These are phyloP conservation scores for Furcasterigmium furcatum DNA, from an alignment of 2,329 filamentous ascomycete genomes.

Conservation along the genomic window DNA sequence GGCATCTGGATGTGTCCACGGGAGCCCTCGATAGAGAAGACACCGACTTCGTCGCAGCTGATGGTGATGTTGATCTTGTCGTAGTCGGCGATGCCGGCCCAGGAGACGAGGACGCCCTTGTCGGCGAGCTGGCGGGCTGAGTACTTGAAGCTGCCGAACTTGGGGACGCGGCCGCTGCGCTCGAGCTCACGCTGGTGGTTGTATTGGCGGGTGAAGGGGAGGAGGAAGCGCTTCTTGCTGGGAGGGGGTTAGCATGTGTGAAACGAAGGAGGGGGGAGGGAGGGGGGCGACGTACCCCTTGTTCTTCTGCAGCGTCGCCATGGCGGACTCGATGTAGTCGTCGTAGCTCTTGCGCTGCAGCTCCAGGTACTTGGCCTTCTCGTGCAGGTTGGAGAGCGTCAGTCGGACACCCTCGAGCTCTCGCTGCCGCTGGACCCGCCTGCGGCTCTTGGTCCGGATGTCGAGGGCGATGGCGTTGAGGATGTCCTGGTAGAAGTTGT, in stretches of 20 bases:
- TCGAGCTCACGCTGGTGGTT: constrained; percentile 97
- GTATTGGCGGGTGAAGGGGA: constrained; percentile 98
- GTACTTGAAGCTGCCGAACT: constrained; percentile 98
- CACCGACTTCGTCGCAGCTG: constrained; percentile 86
- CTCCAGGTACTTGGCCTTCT: constrained; percentile 89
- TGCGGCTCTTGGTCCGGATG: constrained; percentile 93
- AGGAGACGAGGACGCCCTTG: constrained; percentile 91
- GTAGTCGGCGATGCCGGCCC: constrained; percentile 83
- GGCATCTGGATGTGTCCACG: constrained; percentile 94
- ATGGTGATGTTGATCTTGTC: constrained; percentile 93
- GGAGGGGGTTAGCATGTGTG: constrained; percentile 16
- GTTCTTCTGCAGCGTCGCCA: constrained; percentile 94
- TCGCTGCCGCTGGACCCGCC: constrained; percentile 84
- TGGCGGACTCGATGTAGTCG: constrained; percentile 98
- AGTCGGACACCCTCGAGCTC: constrained; percentile 82
- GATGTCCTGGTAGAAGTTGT: constrained; percentile 96
- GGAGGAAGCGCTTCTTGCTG: constrained; percentile 85
- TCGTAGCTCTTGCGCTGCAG: constrained; percentile 97
- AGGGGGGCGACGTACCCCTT: constrained; percentile 62
- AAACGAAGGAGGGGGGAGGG: constrained; percentile 9
- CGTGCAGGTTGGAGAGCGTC: constrained; percentile 71
- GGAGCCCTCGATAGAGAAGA: constrained; percentile 89
- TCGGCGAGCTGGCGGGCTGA: constrained; percentile 83
- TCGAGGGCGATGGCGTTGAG: constrained; percentile 95
- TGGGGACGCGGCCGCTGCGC: constrained; percentile 82